Conservation (phyloP, 2,329 filamentous ascomycete genomes). For the Zalaria sp. region DNA sequence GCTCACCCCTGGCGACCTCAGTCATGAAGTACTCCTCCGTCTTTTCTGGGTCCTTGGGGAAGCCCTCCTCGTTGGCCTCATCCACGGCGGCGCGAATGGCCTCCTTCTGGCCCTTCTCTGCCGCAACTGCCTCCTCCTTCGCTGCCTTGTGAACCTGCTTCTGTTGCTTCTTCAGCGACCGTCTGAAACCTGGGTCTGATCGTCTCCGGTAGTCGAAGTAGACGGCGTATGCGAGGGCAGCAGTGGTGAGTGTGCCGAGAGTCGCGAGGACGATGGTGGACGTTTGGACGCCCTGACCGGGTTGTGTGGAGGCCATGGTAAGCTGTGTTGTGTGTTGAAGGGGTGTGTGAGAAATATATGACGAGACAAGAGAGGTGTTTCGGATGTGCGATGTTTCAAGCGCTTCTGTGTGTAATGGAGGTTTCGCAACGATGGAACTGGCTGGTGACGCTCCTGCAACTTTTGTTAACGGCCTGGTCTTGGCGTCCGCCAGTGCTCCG, state of each 20-base stretch:
- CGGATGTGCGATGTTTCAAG: too few relatives aligned
- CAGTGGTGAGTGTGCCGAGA: conserved; percentile 43
- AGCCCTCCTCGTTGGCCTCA: conserved; percentile 77
- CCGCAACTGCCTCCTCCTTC: conserved; percentile 57
- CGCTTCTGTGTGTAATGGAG: too few relatives aligned
- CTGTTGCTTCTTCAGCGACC: conserved; percentile 56
- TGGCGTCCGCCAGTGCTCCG: too few relatives aligned
- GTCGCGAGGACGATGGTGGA: conserved; percentile 44
- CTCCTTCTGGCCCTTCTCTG: conserved; percentile 53
- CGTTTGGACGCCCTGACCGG: conserved; percentile 31
- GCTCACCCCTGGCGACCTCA: conserved; percentile 81
- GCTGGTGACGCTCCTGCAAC: too few relatives aligned
- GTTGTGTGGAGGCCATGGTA: conserved; percentile 19
- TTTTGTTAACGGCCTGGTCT: too few relatives aligned
- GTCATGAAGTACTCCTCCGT: conserved; percentile 95
- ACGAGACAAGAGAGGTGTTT: too few relatives aligned
- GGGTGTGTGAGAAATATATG: too few relatives aligned
- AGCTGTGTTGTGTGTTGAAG: too few relatives aligned
- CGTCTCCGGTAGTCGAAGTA: conserved; percentile 55
- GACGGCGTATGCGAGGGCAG: conserved; percentile 47
- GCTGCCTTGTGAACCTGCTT: conserved; percentile 56
- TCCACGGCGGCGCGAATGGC: conserved; percentile 63
- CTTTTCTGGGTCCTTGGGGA: conserved; percentile 80
- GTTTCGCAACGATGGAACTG: too few relatives aligned
- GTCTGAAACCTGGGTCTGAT: conserved; percentile 49